phyloP scores from a whole-genome alignment of 257 asterid species.

The Leptodermis oblonga region DNA sequence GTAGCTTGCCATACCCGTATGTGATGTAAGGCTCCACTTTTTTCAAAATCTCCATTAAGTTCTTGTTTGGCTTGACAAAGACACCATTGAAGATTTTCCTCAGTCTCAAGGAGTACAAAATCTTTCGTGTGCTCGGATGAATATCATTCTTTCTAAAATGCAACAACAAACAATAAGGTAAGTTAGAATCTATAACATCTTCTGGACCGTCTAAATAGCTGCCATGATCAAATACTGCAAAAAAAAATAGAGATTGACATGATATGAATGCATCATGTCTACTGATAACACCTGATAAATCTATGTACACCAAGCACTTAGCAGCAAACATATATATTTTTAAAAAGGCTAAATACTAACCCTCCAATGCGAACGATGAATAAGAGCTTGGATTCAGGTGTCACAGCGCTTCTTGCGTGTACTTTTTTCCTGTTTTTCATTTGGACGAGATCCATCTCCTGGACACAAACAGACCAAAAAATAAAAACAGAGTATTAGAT shows the following conservation, averaged over 20 bases:
- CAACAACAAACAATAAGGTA: too few species aligned
- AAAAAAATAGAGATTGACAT: not conserved
- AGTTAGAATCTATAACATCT: not conserved
- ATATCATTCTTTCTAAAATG: constrained; percentile 68
- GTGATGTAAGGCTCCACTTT: constrained; percentile 89
- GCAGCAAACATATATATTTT: not conserved
- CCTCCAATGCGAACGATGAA: constrained; percentile 85
- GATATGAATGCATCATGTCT: not conserved
- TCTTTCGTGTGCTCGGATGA: constrained; percentile 66
- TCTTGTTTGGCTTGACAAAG: constrained; percentile 62
- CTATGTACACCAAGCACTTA: not conserved
- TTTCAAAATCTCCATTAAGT: constrained; percentile 49
- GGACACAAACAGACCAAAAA: too few species aligned
- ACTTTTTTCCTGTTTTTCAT: constrained; percentile 76
- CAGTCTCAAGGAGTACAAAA: constrained; percentile 64
- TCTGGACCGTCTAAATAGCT: not conserved
- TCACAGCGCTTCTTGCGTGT: constrained; percentile 25
- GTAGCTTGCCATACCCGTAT: constrained; percentile 60
- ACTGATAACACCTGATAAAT: not conserved
- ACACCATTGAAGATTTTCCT: constrained; percentile 67
- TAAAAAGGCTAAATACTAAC: constrained; percentile 33
- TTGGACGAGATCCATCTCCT: constrained; percentile 82
- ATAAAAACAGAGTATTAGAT: not conserved
- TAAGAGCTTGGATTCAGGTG: constrained; percentile 54
- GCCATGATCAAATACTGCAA: not conserved